These are phyloP conservation scores for Rubus idaeus DNA, from an alignment of 306 rosid species.

Conservation along the genomic window DNA sequence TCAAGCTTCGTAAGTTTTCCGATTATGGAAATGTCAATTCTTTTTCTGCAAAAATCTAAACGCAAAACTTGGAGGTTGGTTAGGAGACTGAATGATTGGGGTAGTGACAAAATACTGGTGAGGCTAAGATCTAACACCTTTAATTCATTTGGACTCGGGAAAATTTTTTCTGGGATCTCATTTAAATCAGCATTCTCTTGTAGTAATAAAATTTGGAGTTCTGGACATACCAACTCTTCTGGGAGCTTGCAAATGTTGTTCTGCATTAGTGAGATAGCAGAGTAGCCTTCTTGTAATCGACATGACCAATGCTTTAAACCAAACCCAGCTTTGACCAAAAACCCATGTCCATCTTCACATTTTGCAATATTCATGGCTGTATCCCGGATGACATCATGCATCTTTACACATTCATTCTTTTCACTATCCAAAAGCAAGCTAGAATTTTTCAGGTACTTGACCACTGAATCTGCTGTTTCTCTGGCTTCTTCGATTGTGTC, in stretches of 20 bases:
- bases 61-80: not conserved
- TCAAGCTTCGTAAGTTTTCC: not conserved
- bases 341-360: not conserved
- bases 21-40: not conserved
- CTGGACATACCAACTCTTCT: slow-evolving; percentile 8
- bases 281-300: not conserved
- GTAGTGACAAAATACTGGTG: not conserved
- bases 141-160: not conserved
- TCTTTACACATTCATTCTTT: not conserved
- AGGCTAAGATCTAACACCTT: not conserved
- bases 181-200: not conserved
- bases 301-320: slow-evolving; percentile 5
- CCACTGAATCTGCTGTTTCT: not conserved
- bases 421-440: slow-evolving; percentile 16
- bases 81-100: not conserved
- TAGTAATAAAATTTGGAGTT: slow-evolving; percentile 17
- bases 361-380: slow-evolving; percentile 24
- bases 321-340: slow-evolving; percentile 6
- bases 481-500: slow-evolving; percentile 9
- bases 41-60: not conserved
- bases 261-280: slow-evolving; percentile 5
- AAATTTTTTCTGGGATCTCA: slow-evolving; percentile 1
- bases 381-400: slow-evolving; percentile 39
- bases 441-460: slow-evolving; percentile 18
- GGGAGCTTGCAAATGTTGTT: slow-evolving; percentile 7